phyloP scores from a whole-genome alignment of 2,329 filamentous ascomycete genomes.

The Xylaria sp. region DNA sequence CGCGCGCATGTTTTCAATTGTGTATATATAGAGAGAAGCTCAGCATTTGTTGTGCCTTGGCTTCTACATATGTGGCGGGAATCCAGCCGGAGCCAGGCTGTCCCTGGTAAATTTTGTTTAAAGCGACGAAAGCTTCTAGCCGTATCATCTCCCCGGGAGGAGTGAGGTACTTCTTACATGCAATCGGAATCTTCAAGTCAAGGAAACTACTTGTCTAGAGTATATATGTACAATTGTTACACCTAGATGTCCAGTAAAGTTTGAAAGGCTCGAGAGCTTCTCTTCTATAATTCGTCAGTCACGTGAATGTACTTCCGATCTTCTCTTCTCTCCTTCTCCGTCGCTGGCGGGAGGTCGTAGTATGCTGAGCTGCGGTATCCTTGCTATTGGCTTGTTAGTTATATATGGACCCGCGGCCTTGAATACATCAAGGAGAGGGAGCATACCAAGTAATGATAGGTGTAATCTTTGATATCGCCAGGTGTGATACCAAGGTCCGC shows the following conservation, averaged over 20 bases:
- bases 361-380: constrained; percentile 87
- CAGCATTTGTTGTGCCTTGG: no score
- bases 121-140: no score
- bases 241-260: constrained; percentile 37
- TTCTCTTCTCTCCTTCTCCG: constrained; percentile 92
- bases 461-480: constrained; percentile 84
- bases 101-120: no score
- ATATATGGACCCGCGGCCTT: background rate
- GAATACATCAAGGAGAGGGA: background rate
- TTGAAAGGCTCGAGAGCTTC: constrained; percentile 38
- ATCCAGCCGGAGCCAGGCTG: no score
- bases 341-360: constrained; percentile 94
- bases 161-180: background rate
- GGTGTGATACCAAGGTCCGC: constrained; percentile 92
- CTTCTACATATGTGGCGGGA: no score
- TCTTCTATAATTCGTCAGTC: constrained; percentile 79
- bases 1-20: no score
- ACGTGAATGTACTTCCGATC: constrained; percentile 98
- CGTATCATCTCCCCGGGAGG: no score
- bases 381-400: constrained; percentile 68
- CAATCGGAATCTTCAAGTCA: constrained; percentile 36
- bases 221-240: constrained; percentile 54
- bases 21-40: no score
- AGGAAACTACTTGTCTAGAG: constrained; percentile 48
- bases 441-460: constrained; percentile 92